Base-by-base conservation (phyloP, 1,284 basidiomycete genomes). In the Apiotrichum porosum region DNA sequence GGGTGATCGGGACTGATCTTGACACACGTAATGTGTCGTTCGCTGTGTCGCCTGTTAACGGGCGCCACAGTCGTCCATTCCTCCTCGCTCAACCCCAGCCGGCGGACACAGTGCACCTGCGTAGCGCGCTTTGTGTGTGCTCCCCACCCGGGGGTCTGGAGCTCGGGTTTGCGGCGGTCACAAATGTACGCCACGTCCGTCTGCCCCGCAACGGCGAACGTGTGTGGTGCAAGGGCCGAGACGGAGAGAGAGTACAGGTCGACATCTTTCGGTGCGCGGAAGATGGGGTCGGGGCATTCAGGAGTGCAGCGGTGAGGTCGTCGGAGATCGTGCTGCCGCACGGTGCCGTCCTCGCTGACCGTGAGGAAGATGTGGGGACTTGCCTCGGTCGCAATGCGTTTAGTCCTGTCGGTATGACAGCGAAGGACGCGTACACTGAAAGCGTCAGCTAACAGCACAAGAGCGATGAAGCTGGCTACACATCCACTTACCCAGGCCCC, bases 281-380 rank as follows among this genome's bases (percentile, higher is more conserved):
- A 70, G 5, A 74, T 56, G 0, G 68, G 59, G 23, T 67, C 61
- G 1, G 72, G 71, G 47, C 72, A 74, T 33, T 65, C 63, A 12
- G 57, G 47, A 9, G 60, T 59, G 52, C 72, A 74, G 15, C 28
- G 37, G 54, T 74, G 72, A 6, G 69, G 68, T 17, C 64, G 79
- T 36, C 92, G 79, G 21, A 95, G 73, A 68, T 95, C 92, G 66
- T 93, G 89, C 67, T 94, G 91, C 23, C 91, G 80, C 10, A 84
- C 83, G n/a, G 80, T 76, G 1, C 81, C 83, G 63, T 84, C 83
- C 76, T 84, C 91, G 17, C 83, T 80, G 13, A 91, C 88, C 0
- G 88, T 88, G 28, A 97, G 71, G 69, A 95, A 95, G 33, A 84
- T 66, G 66, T 88, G 83, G 0, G 89, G 84, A 52, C 83, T 88